Evolutionary conservation across 352 stramenopile genomes (phyloP).

Genomic region (Phytophthora boehmeriae): DNA sequence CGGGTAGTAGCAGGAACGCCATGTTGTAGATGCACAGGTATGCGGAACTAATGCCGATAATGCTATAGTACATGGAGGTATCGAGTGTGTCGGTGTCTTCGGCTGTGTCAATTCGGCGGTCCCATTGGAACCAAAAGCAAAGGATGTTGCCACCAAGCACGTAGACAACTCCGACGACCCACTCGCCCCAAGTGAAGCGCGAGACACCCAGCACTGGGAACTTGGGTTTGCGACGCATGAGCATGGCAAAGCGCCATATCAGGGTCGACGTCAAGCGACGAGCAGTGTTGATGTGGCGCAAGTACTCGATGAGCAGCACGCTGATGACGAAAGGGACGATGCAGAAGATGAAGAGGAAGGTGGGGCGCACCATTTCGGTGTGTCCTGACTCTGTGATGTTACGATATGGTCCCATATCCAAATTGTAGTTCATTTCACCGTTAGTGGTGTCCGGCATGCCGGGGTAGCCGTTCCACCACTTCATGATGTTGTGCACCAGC

Average conservation of each 20-base stretch:
- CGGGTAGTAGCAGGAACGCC: constrained; percentile 64
- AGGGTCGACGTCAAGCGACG: constrained; percentile 39
- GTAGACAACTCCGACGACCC: constrained; percentile 57
- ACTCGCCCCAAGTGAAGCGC: constrained; percentile 56
- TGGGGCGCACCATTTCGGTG: constrained; percentile 71
- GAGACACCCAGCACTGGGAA: constrained; percentile 50
- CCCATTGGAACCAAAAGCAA: constrained; percentile 66
- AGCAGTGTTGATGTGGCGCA: constrained; percentile 49
- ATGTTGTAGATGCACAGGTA: constrained; percentile 80
- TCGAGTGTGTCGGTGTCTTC: constrained; percentile 37
- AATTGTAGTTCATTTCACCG: constrained; percentile 44
- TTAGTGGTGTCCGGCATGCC: constrained; percentile 32
- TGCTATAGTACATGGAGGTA: constrained; percentile 62
- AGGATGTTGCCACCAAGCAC: constrained; percentile 66
- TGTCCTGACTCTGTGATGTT: constrained; percentile 63
- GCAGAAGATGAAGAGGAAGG: constrained; percentile 72
- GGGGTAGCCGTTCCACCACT: constrained; percentile 68
- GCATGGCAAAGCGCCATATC: constrained; percentile 47
- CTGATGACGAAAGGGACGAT: constrained; percentile 64
- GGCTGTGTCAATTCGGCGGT: constrained; percentile 42
- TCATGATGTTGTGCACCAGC: constrained; percentile 54
- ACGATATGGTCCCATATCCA: constrained; percentile 53
- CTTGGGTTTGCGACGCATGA: constrained; percentile 56
- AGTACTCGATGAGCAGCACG: constrained; percentile 55
- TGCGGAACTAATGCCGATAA: constrained; percentile 52